These are phyloP conservation scores for Aspergillus viridinutans DNA, from an alignment of 2,329 filamentous ascomycete species.

Conservation along the genomic window DNA sequence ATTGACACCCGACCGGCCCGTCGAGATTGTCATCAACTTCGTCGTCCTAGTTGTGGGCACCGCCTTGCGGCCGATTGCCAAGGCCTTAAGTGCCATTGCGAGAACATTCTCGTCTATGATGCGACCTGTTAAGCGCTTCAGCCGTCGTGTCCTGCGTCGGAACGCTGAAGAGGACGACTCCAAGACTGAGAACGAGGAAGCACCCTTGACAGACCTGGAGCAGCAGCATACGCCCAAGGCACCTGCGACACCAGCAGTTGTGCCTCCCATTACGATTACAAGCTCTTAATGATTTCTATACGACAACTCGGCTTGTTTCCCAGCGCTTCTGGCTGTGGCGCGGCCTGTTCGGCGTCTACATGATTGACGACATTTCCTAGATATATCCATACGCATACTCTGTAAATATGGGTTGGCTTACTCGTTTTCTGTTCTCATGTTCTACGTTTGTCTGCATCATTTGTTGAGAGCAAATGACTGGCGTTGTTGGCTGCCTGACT, in stretches of 20 bases:
- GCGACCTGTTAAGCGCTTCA: conserved; percentile 22
- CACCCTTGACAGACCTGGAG: conserved; percentile 6
- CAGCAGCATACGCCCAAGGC: conserved; percentile 13
- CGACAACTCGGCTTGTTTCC: background rate
- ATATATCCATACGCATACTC: background rate
- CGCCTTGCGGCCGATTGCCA: conserved; percentile 43
- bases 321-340: background rate
- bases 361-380: background rate
- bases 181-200: conserved; percentile 16
- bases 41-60: conserved; percentile 52
- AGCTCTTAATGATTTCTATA: conserved; percentile 18
- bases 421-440: background rate
- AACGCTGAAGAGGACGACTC: background rate
- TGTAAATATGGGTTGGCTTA: background rate
- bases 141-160: conserved; percentile 5
- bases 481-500: background rate
- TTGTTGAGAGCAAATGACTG: background rate
- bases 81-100: conserved; percentile 24
- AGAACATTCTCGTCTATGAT: conserved; percentile 21
- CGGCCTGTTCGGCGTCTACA: background rate
- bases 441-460: background rate
- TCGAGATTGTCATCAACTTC: conserved; percentile 43
- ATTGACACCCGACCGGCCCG: conserved; percentile 68
- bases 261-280: conserved; percentile 40
- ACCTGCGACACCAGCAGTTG: conserved; percentile 19